Base-by-base conservation (phyloP, 2,329 filamentous ascomycete genomes). In the Paracamarosporium sp. region DNA sequence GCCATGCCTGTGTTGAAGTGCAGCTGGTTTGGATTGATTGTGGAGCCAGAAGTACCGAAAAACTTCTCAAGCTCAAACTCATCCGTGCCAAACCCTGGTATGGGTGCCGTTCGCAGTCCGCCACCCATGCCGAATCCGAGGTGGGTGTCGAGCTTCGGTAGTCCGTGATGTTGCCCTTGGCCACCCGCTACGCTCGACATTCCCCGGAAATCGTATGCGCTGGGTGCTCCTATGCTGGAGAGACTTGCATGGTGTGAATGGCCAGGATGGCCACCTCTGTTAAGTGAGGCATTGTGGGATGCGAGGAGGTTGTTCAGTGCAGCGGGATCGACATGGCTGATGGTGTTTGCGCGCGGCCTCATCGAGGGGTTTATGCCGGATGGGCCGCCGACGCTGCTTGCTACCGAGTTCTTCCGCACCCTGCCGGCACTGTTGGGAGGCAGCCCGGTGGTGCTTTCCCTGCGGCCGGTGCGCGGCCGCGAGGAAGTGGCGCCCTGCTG, bases 281-380 rank as follows among this genome's bases (percentile, higher is more conserved):
- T 80, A 43, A 83, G 80, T 9, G 70, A 70, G 9, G 72, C 71
- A 68, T 85, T 87, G 50, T 85, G 84, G 12, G 85, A 81, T 48
- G 86, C 86, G 62, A 91, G 83, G 78, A 95, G 86, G 67, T 89
- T 71, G 51, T 67, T 91, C 75, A 96, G 85, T 38, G 89, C 86
- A 53, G 84, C 83, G 56, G 87, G 86, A 74, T 97, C 95, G 55
- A 98, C 88, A 76, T 98, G 93, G 72, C 93, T 95, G 71, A 99
- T 96, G 35, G 95, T 99, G 74, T 98, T 98, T 53, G 95, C 94
- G 68, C 95, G 85, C 22, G 94, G 95, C 64, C 95, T 86, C 86
- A 94, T 93, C 12, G 83, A 82, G 53, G 81, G 78, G 60, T 79
- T 82, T 30, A 80, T 75, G 50, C 79, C 82, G 24, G 81, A 83